Evolutionary conservation across 352 stramenopile genomes (phyloP), one percentile per base, ranked within the genome.

Genomic region (Phytophthora multivora): DNA sequence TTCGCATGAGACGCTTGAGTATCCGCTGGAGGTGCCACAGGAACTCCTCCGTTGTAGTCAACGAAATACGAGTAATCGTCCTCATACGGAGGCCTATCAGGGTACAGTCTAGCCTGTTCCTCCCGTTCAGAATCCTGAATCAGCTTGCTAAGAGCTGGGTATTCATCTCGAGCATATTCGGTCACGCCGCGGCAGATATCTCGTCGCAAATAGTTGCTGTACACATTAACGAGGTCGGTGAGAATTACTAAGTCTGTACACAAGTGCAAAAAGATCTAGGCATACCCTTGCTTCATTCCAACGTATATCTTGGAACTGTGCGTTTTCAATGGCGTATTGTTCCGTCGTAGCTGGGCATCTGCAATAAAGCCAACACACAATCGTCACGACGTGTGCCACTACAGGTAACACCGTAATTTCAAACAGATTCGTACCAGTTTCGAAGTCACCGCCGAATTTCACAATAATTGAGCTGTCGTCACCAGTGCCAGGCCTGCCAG

Each of bases 141-240:
- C 25, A 87, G 42, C 35, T 87, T 82, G 51, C 83, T 93, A 26
- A 96, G 59, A 1, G 68, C 64, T 25, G 88, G 88, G 55, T 96
- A 96, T 19, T 87, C 79, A 25, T 89, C 62, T 40, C 67, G 62
- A 19, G 64, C 58, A 60, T 95, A 95, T 59, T 96, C 88, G 0
- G 86, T 96, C 54, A 93, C 84, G 2, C 88, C 88, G 13, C 88
- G 86, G 23, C 83, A 93, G 28, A 96, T 64, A 64, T 96, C 88
- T 43, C 72, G 66, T 7, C 88, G 71, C 43, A 86, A 56, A 51
- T 75, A 92, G 30, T 86, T 78, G 11, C 86, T 94, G 28, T 15
- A 58, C 25, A 59, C 16, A 50, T 26, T 9, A 47, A 46, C 0
- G 5, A 36, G 25, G 50, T 42, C 30, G 19, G 12, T 51, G 3